These are phyloP conservation scores for Leptodontidium sp. DNA, from an alignment of 2,329 filamentous ascomycete genomes.

Conservation along the genomic window DNA sequence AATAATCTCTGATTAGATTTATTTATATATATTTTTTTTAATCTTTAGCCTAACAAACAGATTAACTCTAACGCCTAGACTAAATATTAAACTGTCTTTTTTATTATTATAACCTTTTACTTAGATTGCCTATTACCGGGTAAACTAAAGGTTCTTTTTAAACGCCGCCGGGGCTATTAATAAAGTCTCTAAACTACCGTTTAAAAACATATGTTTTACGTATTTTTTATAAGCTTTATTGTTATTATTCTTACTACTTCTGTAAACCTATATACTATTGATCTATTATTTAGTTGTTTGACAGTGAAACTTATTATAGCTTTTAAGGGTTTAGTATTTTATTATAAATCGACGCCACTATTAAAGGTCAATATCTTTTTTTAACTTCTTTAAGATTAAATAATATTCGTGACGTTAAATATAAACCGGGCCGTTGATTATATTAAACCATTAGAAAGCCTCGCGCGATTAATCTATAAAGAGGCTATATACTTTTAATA, in stretches of 20 bases:
- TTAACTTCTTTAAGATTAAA: no score
- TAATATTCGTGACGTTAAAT: conserved; percentile 3
- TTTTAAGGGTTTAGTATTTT: conserved; percentile 1
- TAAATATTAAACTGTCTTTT: neutral
- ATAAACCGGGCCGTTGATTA: no score
- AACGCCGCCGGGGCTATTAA: neutral
- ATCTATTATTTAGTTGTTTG: neutral
- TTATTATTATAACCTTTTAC: neutral
- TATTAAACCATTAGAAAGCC: neutral
- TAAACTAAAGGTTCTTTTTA: neutral
- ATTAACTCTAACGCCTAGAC: neutral
- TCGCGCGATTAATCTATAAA: no score
- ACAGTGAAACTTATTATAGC: conserved; percentile 6
- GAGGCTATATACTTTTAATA: no score
- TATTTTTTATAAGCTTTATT: conserved; percentile 4
- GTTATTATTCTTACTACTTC: neutral
- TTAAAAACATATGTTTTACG: neutral
- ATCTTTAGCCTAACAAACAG: conserved; percentile 19
- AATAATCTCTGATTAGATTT: conserved; percentile 18
- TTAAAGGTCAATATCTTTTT: neutral
- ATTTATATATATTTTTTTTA: conserved; percentile 26
- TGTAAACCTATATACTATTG: neutral
- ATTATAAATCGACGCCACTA: neutral
- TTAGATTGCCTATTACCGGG: neutral
- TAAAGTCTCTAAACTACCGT: neutral